Base-by-base conservation (phyloP, 2,329 filamentous ascomycete species). In the Diaporthe eres region DNA sequence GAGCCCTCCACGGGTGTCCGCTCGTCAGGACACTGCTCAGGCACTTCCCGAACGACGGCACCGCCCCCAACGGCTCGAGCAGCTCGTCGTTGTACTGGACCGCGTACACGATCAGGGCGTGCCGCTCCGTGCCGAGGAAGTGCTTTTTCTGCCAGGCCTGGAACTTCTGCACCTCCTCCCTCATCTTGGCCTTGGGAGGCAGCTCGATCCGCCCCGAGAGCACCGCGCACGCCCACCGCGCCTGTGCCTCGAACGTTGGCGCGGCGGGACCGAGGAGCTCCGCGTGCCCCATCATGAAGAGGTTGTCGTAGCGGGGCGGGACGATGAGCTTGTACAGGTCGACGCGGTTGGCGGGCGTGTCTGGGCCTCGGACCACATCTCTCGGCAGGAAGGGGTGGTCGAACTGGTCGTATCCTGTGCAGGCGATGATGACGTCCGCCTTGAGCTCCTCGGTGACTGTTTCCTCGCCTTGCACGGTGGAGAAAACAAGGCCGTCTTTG, bases 261-360 rank as follows among this genome's bases (percentile, higher is more conserved):
- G 80, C 74, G 9, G 81, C 76, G 12, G 84, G 80, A 0, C 84
- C 84, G 13, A 79, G 70, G 10, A 81, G 76, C 75, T 85, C 82
- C 53, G 81, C 67, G 44, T 81, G 80, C 13, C 84, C 82, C 60
- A 84, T 77, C 25, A 85, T 78, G 76, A 82, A 85, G 15, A 85
- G 78, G 75, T 82, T 82, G 19, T 74, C 74, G 73, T 82, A 81
- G 22, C 77, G 77, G 2, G 82, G 81, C 15, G 84, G 78, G 25
- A 81, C 78, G 51, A 83, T 76, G 19, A 82, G 55, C 74, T 82
- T 82, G 77, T 82, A 84, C 3, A 85, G 78, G 47, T 84, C 81
- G 13, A 82, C 78, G 6, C 78, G 75, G 55, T 80, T 70, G 4
- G 78, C 67, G 1, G 80, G 79, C 5, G 78, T 80, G 0, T 78